Evolutionary conservation across 78 protist species (phyloP).

Genomic region (Chrysochromulina tobinii): DNA sequence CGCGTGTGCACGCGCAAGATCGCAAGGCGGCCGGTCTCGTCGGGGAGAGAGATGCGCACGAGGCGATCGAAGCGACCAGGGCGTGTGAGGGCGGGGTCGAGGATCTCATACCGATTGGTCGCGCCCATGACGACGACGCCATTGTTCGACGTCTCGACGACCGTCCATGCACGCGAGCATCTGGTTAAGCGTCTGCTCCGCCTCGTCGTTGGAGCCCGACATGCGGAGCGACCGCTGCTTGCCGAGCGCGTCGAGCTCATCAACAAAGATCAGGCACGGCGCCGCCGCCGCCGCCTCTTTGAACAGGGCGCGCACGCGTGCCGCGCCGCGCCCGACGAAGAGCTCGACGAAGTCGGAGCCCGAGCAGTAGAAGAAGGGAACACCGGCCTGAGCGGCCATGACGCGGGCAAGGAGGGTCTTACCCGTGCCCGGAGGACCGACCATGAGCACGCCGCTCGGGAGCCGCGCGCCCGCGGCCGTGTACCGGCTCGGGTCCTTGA

Average conservation of each 20-base stretch:
- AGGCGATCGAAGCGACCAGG: constrained; percentile 92
- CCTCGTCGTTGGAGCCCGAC: background rate
- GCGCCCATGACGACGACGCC: constrained; percentile 92
- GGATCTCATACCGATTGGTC: constrained; percentile 80
- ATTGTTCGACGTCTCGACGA: constrained; percentile 54
- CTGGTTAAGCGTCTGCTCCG: constrained; percentile 81
- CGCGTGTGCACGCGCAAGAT: constrained; percentile 45
- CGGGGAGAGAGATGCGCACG: constrained; percentile 82
- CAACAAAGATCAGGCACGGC: constrained; percentile 89
- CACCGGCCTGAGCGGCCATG: background rate
- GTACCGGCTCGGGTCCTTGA: background rate
- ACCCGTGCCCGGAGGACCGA: constrained; percentile 71
- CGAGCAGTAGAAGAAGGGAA: constrained; percentile 27
- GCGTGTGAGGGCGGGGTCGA: constrained; percentile 87
- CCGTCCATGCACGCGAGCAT: constrained; percentile 61
- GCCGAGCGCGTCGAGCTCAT: constrained; percentile 60
- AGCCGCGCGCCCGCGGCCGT: constrained; percentile 3
- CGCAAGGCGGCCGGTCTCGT: constrained; percentile 63
- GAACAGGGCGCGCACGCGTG: constrained; percentile 18
- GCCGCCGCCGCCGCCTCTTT: constrained; percentile 60
- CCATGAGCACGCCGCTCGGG: constrained; percentile 37
- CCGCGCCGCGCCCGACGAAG: constrained; percentile 24
- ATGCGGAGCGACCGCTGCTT: background rate
- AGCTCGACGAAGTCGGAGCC: constrained; percentile 34
- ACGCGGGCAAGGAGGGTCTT: constrained; percentile 60